Evolutionary conservation across 2,329 filamentous ascomycete genomes (phyloP).

Genomic region (Albifimbria verrucaria): DNA sequence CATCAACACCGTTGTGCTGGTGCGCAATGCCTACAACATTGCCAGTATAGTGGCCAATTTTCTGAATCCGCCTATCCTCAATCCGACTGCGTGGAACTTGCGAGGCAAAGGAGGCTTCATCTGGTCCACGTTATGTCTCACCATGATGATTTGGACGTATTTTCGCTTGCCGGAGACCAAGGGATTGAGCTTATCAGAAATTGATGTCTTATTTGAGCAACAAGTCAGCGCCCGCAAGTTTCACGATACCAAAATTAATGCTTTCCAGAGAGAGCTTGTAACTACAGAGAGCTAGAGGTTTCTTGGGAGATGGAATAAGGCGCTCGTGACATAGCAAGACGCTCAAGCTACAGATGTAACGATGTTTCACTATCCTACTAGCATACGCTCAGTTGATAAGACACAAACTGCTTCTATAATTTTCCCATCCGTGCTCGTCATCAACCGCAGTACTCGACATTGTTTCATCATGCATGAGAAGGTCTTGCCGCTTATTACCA

Average conservation of each 20-base stretch:
- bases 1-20: constrained; percentile 27
- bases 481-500: too few relatives aligned
- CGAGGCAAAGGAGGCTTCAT: constrained; percentile 36
- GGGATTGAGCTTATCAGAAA: constrained; percentile 23
- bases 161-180: constrained; percentile 21
- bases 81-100: constrained; percentile 30
- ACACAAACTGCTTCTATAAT: too few relatives aligned
- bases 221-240: constrained; percentile 30
- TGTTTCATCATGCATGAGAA: too few relatives aligned
- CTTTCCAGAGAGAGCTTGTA: too few relatives aligned
- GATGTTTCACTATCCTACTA: too few relatives aligned
- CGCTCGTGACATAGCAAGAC: too few relatives aligned
- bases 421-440: too few relatives aligned
- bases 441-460: too few relatives aligned
- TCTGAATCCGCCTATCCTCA: constrained; percentile 21
- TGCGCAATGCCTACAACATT: constrained; percentile 25
- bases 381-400: too few relatives aligned
- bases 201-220: constrained; percentile 27
- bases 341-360: too few relatives aligned
- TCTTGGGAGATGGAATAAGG: too few relatives aligned
- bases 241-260: constrained; percentile 10
- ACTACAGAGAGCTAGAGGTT: too few relatives aligned
- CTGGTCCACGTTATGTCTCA: constrained; percentile 32
- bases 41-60: constrained; percentile 17
- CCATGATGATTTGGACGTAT: constrained; percentile 24